Conservation (phyloP, 768 basidiomycete species). For the Sporobolomyces phaffii region DNA sequence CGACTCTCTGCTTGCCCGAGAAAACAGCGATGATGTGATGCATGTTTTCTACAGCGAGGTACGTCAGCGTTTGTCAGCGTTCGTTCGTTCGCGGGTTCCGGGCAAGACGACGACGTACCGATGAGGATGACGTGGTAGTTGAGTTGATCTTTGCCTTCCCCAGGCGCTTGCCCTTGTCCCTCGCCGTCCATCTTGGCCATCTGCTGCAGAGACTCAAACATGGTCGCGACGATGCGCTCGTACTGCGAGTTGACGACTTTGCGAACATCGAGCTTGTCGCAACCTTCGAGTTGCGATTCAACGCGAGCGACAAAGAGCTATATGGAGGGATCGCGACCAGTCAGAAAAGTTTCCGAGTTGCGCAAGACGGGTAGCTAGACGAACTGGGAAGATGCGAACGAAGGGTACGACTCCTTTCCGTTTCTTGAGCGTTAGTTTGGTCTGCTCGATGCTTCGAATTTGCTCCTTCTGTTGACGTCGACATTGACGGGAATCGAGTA, state of each 20-base stretch:
- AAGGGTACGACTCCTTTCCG: slow-evolving; percentile 86
- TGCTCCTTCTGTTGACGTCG: slow-evolving; percentile 64
- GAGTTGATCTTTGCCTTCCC: slow-evolving; percentile 89
- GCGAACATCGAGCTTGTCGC: slow-evolving; percentile 71
- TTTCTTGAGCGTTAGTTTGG: slow-evolving; percentile 85
- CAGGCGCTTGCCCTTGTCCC: slow-evolving; percentile 49
- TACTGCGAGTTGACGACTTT: slow-evolving; percentile 71
- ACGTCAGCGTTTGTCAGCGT: not conserved
- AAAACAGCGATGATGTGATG: slow-evolving; percentile 83
- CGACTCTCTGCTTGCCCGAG: slow-evolving; percentile 59
- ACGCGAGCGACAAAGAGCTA: slow-evolving; percentile 67
- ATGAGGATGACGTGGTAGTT: slow-evolving; percentile 94
- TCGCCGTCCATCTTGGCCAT: slow-evolving; percentile 94
- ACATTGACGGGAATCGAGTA: slow-evolving; percentile 39
- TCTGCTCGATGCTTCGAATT: slow-evolving; percentile 79
- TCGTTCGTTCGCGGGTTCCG: not conserved
- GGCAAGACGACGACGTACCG: slow-evolving; percentile 54
- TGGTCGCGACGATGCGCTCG: slow-evolving; percentile 76
- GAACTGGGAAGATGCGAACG: slow-evolving; percentile 79
- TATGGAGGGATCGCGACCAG: not conserved
- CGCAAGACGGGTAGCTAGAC: slow-evolving; percentile 1
- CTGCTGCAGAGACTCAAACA: slow-evolving; percentile 88
- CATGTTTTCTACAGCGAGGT: slow-evolving; percentile 74
- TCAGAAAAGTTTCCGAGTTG: not conserved
- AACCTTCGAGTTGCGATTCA: slow-evolving; percentile 71